Conservation (phyloP, 176 grass and related monocot genomes). For the Lolium rigidum region DNA sequence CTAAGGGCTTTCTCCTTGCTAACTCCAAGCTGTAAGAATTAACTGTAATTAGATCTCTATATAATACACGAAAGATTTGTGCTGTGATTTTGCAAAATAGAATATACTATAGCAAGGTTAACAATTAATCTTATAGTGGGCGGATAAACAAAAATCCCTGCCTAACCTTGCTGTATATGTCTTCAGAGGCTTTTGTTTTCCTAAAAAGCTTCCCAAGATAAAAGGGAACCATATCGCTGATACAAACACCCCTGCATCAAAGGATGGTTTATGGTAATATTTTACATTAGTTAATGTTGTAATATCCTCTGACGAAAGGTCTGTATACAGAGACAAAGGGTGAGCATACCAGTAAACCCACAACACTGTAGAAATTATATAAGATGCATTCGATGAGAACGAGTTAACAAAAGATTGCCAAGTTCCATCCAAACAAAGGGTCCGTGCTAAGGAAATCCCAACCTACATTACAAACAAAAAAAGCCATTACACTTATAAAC, state of each 20-base stretch:
- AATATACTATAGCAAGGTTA: background rate
- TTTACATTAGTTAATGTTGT: background rate
- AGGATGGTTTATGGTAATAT: conserved; percentile 15
- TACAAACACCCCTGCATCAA: conserved; percentile 82
- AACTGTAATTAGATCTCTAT: conserved; percentile 35
- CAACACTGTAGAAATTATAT: conserved; percentile 77
- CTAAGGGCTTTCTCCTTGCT: conserved; percentile 67
- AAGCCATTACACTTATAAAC: conserved; percentile 22
- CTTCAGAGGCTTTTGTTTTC: conserved; percentile 70
- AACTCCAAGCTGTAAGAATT: conserved; percentile 77
- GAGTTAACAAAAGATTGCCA: conserved; percentile 76
- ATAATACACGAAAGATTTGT: conserved; percentile 8
- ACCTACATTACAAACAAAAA: conserved; percentile 55
- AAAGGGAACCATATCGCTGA: conserved; percentile 90
- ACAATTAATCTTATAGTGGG: background rate
- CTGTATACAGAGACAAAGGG: conserved; percentile 28
- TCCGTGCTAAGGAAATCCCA: conserved; percentile 86
- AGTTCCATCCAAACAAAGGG: conserved; percentile 77
- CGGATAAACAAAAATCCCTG: conserved; percentile 24
- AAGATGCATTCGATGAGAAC: conserved; percentile 72
- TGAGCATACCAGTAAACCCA: conserved; percentile 91
- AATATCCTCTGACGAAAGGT: background rate
- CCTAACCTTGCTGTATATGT: conserved; percentile 75
- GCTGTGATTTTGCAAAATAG: conserved; percentile 5
- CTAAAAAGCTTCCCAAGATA: conserved; percentile 82